Evolutionary conservation across 208 protist genomes (phyloP), one percentile per base, ranked within the genome.

Genomic region (Porcisia deanei): DNA sequence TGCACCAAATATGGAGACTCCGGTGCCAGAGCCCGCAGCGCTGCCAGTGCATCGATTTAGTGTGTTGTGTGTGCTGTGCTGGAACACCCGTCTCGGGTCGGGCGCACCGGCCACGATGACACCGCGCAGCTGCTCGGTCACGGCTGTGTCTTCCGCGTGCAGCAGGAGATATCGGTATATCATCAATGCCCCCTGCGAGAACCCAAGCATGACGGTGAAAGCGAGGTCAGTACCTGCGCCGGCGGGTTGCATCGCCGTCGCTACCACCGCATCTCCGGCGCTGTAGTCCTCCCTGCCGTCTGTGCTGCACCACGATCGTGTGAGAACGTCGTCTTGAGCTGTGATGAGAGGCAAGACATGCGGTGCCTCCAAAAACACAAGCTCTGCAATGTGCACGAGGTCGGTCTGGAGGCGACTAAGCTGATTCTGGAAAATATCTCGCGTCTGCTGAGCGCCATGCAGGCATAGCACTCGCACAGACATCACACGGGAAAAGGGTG

Each of bases 371-470:
- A 92, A 6, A 67, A 93, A 97, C 39, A 87, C 54, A 47, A 94
- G 85, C 37, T 81, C 77, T 20, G 89, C 86, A 18, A 89, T 54
- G 69, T 83, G 66, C 30, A 65, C 67, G 7, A 91, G 81, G 47
- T 75, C 76, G 55, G 75, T 71, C 53, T 76, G 76, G 9, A 97
- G 69, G 49, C 82, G 89, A 60, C 83, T 89, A 59, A 96, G 79
- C 69, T 96, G 89, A 73, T 96, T 87, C 71, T 92, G 84, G 79
- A 97, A 96, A 10, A 96, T 94, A 55, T 94, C 90, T 16, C 73
- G 87, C 20, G 88, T 96, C 71, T 97, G 93, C n/a, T 76, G 90
- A 16, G 71, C 77, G 63, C 93, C 93, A 58, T 97, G 93, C 43
- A 97, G 73, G 58, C 91, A 96, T 61, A 97, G 78, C 30, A 95